A percentile compares a stretch with the other conserved stretches of the same genome.
phyloP scores from a whole-genome alignment of 1,284 basidiomycete genomes.

The Xanthoconium separans region DNA sequence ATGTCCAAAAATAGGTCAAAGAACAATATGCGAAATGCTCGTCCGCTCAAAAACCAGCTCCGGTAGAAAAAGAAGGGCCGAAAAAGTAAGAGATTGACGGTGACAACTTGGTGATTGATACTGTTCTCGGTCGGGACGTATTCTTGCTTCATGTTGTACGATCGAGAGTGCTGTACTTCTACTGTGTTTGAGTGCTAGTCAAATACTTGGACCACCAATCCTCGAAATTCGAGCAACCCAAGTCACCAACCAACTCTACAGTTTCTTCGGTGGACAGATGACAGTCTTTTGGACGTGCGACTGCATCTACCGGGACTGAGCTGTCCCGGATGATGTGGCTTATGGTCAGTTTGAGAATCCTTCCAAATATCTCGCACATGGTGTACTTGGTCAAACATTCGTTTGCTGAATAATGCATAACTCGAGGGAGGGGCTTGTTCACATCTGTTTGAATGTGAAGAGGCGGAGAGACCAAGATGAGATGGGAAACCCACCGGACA shows the following conservation, averaged over 20 bases:
- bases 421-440: constrained; percentile 50
- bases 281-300: constrained; percentile 69
- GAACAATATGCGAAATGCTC: constrained; percentile 17
- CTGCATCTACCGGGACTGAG: constrained; percentile 61
- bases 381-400: constrained; percentile 85
- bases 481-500: constrained; percentile 48
- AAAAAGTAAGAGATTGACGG: not conserved
- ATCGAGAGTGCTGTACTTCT: constrained; percentile 3
- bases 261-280: constrained; percentile 70
- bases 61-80: constrained; percentile 10
- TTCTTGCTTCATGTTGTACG: constrained; percentile 7
- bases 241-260: constrained; percentile 56
- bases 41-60: constrained; percentile 12
- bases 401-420: constrained; percentile 74
- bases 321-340: constrained; percentile 66
- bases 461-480: not conserved
- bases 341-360: constrained; percentile 63
- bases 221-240: constrained; percentile 66
- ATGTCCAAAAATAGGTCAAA: constrained; percentile 20
- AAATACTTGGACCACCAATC: constrained; percentile 67
- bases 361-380: constrained; percentile 75
- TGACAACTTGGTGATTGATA: not conserved
- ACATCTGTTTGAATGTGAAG: constrained; percentile 29
- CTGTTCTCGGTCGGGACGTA: not conserved
- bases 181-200: constrained; percentile 13